Evolutionary conservation across 2,329 filamentous ascomycete genomes (phyloP).

Genomic region (Xylaria sp.): DNA sequence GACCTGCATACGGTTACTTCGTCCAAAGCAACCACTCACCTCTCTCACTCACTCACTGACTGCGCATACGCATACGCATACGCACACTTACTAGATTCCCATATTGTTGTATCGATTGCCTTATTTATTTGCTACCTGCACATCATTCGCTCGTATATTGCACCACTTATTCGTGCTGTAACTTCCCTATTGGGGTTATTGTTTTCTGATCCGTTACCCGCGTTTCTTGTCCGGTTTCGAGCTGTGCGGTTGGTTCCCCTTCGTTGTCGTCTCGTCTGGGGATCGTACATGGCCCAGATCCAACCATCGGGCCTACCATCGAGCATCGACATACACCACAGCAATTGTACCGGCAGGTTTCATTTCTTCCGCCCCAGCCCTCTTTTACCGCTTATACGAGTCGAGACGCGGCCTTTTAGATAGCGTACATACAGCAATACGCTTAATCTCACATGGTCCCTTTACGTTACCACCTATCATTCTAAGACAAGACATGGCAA

Average conservation of each 20-base stretch:
- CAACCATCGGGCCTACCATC: conserved; percentile 43
- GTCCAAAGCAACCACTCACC: conserved; percentile 43
- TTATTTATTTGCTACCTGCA: conserved; percentile 30
- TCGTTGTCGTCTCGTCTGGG: conserved; percentile 39
- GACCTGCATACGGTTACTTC: conserved; percentile 39
- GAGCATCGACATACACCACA: conserved; percentile 41
- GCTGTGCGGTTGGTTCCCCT: conserved; percentile 43
- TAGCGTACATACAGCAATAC: conserved; percentile 29
- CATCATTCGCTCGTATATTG: conserved; percentile 45
- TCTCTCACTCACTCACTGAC: conserved; percentile 19
- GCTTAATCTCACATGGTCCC: conserved; percentile 39
- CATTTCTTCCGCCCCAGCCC: conserved; percentile 50
- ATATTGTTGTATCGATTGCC: conserved; percentile 36
- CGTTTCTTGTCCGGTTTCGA: conserved; percentile 39
- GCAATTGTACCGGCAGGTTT: conserved; percentile 50
- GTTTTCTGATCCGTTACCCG: conserved; percentile 37
- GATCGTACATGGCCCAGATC: conserved; percentile 48
- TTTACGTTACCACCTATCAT: conserved; percentile 37
- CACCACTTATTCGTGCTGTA: conserved; percentile 47
- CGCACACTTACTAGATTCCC: conserved; percentile 37
- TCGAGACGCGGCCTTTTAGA: conserved; percentile 44
- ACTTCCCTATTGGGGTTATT: conserved; percentile 42
- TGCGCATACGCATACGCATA: no score
- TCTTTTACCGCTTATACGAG: conserved; percentile 49
- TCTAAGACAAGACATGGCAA: conserved; percentile 47